A percentile compares a stretch with the other conserved stretches of the same genome.
phyloP scores from a whole-genome alignment of 2,329 filamentous ascomycete species.

The Penicillium rolfsii region DNA sequence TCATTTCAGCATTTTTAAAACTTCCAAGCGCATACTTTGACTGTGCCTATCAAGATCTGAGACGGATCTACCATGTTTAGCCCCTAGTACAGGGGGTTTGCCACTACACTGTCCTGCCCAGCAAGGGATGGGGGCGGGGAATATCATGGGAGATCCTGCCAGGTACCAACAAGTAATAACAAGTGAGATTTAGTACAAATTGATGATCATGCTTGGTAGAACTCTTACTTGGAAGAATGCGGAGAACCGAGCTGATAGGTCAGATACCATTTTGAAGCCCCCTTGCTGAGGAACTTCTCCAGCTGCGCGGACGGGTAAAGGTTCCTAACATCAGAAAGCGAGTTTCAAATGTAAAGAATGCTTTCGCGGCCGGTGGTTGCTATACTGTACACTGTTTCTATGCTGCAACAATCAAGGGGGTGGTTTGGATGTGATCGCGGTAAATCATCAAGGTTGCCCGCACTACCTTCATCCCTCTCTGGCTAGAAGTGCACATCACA shows the following conservation, averaged over 20 bases:
- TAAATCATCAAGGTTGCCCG: background rate
- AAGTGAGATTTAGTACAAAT: background rate
- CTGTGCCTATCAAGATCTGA: conserved; percentile 1
- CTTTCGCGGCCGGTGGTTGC: background rate
- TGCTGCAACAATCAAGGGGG: conserved; percentile 3
- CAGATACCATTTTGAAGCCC: conserved; percentile 4
- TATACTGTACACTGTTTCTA: background rate
- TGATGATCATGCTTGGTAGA: background rate
- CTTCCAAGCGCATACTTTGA: background rate
- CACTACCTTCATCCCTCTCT: background rate
- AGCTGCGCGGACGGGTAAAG: background rate
- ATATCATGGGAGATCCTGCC: background rate
- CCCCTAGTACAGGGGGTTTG: conserved; percentile 6
- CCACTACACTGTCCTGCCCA: background rate
- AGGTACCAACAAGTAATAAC: background rate
- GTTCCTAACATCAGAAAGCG: conserved; percentile 1
- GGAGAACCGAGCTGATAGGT: background rate
- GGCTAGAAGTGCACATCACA: background rate
- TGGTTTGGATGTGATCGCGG: conserved; percentile 1
- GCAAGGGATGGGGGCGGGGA: conserved; percentile 6
- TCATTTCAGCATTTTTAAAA: conserved; percentile 1
- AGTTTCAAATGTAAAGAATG: background rate
- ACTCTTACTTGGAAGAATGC: background rate
- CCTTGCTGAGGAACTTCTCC: background rate
- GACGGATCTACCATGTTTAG: background rate